Evolutionary conservation across 2,329 filamentous ascomycete genomes (phyloP).

Genomic region (Colletotrichum melonis): DNA sequence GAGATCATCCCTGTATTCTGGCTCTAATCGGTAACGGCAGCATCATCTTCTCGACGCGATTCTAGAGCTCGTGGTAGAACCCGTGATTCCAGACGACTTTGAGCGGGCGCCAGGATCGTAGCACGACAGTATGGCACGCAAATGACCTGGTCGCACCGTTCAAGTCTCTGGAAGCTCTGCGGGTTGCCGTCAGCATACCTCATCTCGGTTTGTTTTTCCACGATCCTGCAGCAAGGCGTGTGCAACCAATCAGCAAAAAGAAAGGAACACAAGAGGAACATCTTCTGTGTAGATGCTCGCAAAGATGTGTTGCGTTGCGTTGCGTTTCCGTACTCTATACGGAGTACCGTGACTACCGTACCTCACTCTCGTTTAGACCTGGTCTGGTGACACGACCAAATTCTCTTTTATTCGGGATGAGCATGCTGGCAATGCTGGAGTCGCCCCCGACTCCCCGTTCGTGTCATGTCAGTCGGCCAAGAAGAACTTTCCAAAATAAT

Average conservation of each 20-base stretch:
- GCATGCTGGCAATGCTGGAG: conserved; percentile 4
- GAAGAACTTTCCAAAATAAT: conserved; percentile 27
- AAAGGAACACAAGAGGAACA: not conserved
- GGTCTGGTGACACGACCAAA: conserved; percentile 8
- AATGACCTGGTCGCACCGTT: conserved; percentile 10
- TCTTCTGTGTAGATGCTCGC: not conserved
- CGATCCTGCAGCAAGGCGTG: conserved; percentile 38
- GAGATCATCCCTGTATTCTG: not conserved
- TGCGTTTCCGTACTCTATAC: not conserved
- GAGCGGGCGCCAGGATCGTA: conserved; percentile 7
- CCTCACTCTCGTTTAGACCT: conserved; percentile 6
- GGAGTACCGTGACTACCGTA: not conserved
- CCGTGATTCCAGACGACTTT: not conserved
- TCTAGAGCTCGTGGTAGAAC: not conserved
- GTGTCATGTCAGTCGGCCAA: conserved; percentile 13
- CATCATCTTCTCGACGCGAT: not conserved
- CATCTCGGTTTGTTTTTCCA: conserved; percentile 35
- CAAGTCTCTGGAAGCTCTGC: conserved; percentile 23
- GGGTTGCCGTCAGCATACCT: conserved; percentile 26
- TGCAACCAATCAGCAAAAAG: conserved; percentile 21
- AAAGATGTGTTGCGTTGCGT: not conserved
- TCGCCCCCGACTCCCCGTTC: not conserved
- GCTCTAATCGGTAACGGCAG: not conserved
- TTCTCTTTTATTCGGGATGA: conserved; percentile 4
- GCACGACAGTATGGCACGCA: conserved; percentile 19